Evolutionary conservation across 140 eudicot species (phyloP), one percentile per base, ranked within the genome.

Genomic region (Stevia rebaudiana): DNA sequence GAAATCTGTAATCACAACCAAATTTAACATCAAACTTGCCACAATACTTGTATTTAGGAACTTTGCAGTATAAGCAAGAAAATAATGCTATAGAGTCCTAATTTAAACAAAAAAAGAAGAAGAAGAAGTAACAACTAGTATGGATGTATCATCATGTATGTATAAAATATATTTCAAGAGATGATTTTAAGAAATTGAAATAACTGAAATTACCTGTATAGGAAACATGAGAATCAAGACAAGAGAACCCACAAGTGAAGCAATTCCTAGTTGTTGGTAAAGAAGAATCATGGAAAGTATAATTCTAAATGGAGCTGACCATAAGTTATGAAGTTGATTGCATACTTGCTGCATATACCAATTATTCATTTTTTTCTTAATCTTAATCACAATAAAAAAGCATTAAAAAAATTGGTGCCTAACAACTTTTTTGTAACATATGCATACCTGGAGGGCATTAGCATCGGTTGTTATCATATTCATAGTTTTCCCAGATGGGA

Each of bases 291-390:
- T 68, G 52, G 98, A 84, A 67, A 91, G 64, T 58, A 76, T 62
- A 44, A 91, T 91, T 56, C 98, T 95, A 61, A 87, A 83, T 72
- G 98, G 98, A 67, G 92, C 90, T 63, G 98, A 91, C 98, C 98
- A 91, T 72, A 91, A 72, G 44, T 78, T 81, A 67, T 91, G 98
- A 60, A 91, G 87, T 67, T 80, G 84, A 81, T 91, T 94, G 80
- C 96, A 84, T 82, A 85, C 74, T 91, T 78, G 95, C 98, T 91
- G 94, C 24, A 72, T 18, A 73, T 52, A 59, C 12, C 11, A 52
- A 68, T 56, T 2, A 28, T 17, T 40, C 51, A 73, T 10, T 72
- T 22, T 30, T 61, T 24, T 28, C 12, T 43, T 1, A 35, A 41
- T 13, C 16, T 47, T 58, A 17, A 47, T 57, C n/a, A 31, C 11